Evolutionary conservation across 345 rosid species (phyloP).

Genomic region (Conringia planisiliqua): DNA sequence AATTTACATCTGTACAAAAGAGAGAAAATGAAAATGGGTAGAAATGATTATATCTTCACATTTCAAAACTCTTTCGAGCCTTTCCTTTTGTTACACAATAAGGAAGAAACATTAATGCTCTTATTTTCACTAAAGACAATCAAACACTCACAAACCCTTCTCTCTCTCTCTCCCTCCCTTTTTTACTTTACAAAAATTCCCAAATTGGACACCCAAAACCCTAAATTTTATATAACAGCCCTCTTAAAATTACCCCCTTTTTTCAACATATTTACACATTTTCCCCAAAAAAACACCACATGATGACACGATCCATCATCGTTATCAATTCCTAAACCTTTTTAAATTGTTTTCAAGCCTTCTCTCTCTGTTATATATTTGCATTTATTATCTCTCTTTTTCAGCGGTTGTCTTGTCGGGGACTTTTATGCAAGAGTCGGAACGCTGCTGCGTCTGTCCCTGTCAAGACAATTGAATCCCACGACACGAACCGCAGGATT

Average conservation of each 20-base stretch:
- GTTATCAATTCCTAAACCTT: constrained; percentile 19
- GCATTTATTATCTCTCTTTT: not conserved
- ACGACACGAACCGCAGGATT: constrained; percentile 80
- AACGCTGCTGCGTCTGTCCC: constrained; percentile 63
- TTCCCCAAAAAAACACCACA: not conserved
- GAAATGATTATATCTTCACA: constrained; percentile 33
- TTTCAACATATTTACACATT: constrained; percentile 24
- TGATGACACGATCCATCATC: not conserved
- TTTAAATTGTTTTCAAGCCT: not conserved
- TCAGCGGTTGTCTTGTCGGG: not conserved
- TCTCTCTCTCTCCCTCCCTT: not conserved
- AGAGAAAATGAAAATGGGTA: not conserved
- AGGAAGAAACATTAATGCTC: constrained; percentile 28
- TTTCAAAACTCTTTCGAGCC: constrained; percentile 29
- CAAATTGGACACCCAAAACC: constrained; percentile 22
- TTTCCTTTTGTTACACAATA: constrained; percentile 20
- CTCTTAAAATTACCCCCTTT: not conserved
- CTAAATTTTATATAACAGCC: constrained; percentile 11
- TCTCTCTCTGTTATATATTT: constrained; percentile 20
- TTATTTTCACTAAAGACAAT: constrained; percentile 21
- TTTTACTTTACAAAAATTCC: constrained; percentile 18
- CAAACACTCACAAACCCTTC: constrained; percentile 4
- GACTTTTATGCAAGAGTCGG: constrained; percentile 61
- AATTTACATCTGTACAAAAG: constrained; percentile 4
- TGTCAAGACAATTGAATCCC: constrained; percentile 88